Base-by-base conservation (phyloP, 1,139 yeast species). In the Barnettozyma hawaiiensis region DNA sequence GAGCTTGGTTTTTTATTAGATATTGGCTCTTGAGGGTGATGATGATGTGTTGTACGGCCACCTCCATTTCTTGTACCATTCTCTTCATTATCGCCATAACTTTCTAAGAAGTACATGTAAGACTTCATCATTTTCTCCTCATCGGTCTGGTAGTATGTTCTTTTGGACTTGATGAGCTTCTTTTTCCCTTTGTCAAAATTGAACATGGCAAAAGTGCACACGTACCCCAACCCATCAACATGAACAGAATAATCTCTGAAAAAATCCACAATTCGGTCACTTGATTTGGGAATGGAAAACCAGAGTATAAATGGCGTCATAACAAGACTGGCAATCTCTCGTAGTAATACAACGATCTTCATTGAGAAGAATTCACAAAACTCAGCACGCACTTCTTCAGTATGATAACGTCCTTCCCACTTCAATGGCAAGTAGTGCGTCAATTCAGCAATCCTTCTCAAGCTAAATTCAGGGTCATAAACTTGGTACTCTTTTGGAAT, bases 61-160 rank as follows among this genome's bases (percentile, higher is more conserved):
- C 11, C n/a, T 5, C 60, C 66, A 39, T 62, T 58, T 40, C 65
- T 61, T 7, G 65, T 66, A 1, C 62, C n/a, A n/a, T n/a, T 59
- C 14, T 60, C 61, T 37, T 62, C 61, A 28, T 61, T 62, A 45
- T 70, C 69, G 21, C 82, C 89, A 61, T 89, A 89, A 51, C 86
- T 85, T 56, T 89, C 96, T 53, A 89, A 66, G 60, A 90, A 90
- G 61, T 87, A 81, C 67, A 87, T 70, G 60, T 87, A 90, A 2
- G 96, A 85, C 57, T 87, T 87, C 60, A 86, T 78, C 97, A 90
- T 90, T 61, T 90, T 90, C 47, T 87, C 95, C 53, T 86, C 90
- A 29, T 80, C 79, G 14, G 76, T 65, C 31, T 70, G 70, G 41
- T 70, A 71, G 43, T 71, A 73, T 24, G 66, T 67, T n/a, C 64